Evolutionary conservation across 2,329 filamentous ascomycete genomes (phyloP), one percentile per base, ranked within the genome.

Genomic region (Microascus cirrosus): DNA sequence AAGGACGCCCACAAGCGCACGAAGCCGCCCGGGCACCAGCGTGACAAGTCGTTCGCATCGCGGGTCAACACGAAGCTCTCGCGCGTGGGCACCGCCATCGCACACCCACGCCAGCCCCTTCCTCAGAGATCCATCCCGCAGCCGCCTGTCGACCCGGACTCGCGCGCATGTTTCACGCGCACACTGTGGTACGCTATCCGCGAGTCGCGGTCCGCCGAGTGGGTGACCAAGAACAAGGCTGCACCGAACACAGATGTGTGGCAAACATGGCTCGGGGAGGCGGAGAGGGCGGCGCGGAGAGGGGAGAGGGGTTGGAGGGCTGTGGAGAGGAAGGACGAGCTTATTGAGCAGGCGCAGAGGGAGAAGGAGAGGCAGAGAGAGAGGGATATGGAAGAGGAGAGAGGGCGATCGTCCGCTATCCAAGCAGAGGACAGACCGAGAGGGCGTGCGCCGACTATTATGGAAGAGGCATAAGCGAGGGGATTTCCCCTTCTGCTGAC

Each of bases 141-240:
- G 5, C 39, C 25, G 24, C 25, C 42, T 13, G 42, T 20, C n/a
- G 22, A 39, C 35, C 39, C 42, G 48, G 51, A 58, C 15, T 36
- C 35, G 22, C 35, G 54, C 34, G 25, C 53, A 7, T 59, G 74
- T 58, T 84, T 77, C 62, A 85, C 81, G 0, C 68, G 77, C 18
- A 82, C 78, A 1, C 67, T 84, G 58, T 84, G 81, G 81, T 81
- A 75, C 61, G 80, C 79, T 1, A 81, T 85, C 53, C 72, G 77
- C 13, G 78, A 80, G 63, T 83, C 81, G 0, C 67, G 73, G 63
- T 69, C 70, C 25, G 78, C 71, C 0, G 75, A 74, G 3, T 85
- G 82, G 82, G 77, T 81, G 2, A 69, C 70, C 59, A 71, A 74
- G 48, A 77, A 74, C 54, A 75, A 78, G 13, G 76, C 78, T 0